Evolutionary conservation across 306 rosid genomes (phyloP).

Genomic region (Carpinus viminea): DNA sequence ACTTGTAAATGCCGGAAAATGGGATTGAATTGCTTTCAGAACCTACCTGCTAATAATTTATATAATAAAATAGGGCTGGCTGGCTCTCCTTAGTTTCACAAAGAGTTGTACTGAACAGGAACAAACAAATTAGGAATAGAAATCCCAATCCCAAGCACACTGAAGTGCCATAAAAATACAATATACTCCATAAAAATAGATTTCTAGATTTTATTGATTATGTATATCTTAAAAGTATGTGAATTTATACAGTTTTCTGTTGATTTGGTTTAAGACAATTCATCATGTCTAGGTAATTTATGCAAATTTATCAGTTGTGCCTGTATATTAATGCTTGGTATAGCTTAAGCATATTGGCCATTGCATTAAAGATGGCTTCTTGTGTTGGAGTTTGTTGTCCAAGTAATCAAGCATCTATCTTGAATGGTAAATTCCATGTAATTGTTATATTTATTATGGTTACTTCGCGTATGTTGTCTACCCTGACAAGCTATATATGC

Average conservation of each 20-base stretch:
- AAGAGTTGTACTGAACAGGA: too few species aligned
- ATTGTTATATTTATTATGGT: constrained; percentile 9
- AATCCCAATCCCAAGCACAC: too few species aligned
- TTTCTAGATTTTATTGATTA: neutral
- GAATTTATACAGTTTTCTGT: neutral
- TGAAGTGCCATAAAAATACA: neutral
- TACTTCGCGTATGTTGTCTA: constrained; percentile 9
- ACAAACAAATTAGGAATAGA: too few species aligned
- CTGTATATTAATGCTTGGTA: neutral
- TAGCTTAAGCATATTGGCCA: neutral
- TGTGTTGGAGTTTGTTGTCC: neutral
- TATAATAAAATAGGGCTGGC: too few species aligned
- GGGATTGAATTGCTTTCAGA: too few species aligned
- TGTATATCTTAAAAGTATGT: neutral
- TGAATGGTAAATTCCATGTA: neutral
- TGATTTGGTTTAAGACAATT: neutral
- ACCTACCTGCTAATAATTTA: too few species aligned
- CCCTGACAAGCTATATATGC: constrained; percentile 27
- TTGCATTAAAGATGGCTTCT: neutral
- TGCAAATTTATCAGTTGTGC: neutral
- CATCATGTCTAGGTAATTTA: neutral
- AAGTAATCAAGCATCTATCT: neutral
- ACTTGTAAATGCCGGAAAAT: too few species aligned
- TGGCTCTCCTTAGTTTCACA: too few species aligned
- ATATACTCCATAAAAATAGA: neutral